Conservation (phyloP, 148 eudicot genomes). For the Suaeda aralocaspica region DNA sequence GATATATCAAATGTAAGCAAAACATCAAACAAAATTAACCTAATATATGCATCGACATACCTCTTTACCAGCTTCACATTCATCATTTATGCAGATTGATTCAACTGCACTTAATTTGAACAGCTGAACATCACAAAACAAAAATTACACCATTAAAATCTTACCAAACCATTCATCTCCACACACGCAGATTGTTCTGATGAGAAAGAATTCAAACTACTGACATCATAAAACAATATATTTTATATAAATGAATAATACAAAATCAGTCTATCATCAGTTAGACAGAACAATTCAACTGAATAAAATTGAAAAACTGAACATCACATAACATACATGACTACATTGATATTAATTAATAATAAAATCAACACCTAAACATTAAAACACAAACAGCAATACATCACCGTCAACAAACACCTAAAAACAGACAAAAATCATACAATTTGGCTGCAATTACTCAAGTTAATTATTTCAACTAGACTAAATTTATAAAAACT, state of each 20-base stretch:
- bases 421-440: too few species aligned
- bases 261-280: slow-evolving; percentile 17
- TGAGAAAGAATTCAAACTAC: too few species aligned
- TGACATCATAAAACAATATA: too few species aligned
- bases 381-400: not conserved
- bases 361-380: not conserved
- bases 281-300: slow-evolving; percentile 45
- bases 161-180: too few species aligned
- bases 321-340: not conserved
- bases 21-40: not conserved
- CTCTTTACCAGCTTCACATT: slow-evolving; percentile 43
- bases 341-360: not conserved
- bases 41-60: slow-evolving; percentile 27
- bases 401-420: not conserved
- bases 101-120: slow-evolving; percentile 49
- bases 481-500: too few species aligned
- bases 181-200: too few species aligned
- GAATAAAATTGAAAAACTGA: not conserved
- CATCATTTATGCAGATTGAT: slow-evolving; percentile 53
- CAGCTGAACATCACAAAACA: slow-evolving; percentile 33
- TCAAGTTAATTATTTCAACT: too few species aligned
- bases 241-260: not conserved
- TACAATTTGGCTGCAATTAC: too few species aligned
- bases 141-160: not conserved
- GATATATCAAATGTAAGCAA: not conserved